Percentiles rank a stretch among this genome's conserved stretches.
Conservation (phyloP, 2,329 filamentous ascomycete species). For the Karstenula rhodostoma region DNA sequence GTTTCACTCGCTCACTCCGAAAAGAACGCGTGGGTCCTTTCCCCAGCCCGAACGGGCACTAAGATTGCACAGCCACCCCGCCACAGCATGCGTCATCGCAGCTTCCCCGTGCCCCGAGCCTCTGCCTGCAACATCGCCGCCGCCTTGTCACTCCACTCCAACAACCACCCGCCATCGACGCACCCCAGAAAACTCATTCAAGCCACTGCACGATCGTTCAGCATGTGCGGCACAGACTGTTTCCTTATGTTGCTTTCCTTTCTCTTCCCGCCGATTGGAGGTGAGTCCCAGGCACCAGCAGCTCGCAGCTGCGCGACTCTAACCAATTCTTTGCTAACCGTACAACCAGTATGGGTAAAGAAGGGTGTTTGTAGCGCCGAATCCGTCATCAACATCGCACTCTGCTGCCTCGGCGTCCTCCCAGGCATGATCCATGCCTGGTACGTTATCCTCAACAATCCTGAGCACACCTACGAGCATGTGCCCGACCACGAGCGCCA, state of each 20-base stretch:
- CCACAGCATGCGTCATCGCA: slow-evolving; percentile 12
- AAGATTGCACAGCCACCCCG: not conserved
- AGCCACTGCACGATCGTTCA: slow-evolving; percentile 26
- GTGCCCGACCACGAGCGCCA: slow-evolving; percentile 62
- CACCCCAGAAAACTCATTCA: not conserved
- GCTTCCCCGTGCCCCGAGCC: not conserved
- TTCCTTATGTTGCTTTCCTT: slow-evolving; percentile 68
- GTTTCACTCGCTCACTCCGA: no score
- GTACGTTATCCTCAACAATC: slow-evolving; percentile 96
- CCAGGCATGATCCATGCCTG: slow-evolving; percentile 93
- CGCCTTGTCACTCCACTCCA: not conserved
- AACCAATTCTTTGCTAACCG: slow-evolving; percentile 6
- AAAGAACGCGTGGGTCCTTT: not conserved
- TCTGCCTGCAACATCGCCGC: not conserved
- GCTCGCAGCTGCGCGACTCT: slow-evolving; percentile 7
- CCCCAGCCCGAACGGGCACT: not conserved
- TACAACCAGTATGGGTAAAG: slow-evolving; percentile 87
- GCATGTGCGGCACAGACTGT: slow-evolving; percentile 67
- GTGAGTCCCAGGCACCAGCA: slow-evolving; percentile 48
- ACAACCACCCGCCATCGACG: not conserved
- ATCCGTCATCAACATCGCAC: slow-evolving; percentile 92
- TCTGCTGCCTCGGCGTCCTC: slow-evolving; percentile 69
- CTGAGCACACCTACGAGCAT: slow-evolving; percentile 75
- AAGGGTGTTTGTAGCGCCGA: slow-evolving; percentile 90
- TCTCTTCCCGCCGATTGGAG: slow-evolving; percentile 67